Base-by-base conservation (phyloP, 495 filamentous ascomycete genomes). In the Penicillium nucicola region DNA sequence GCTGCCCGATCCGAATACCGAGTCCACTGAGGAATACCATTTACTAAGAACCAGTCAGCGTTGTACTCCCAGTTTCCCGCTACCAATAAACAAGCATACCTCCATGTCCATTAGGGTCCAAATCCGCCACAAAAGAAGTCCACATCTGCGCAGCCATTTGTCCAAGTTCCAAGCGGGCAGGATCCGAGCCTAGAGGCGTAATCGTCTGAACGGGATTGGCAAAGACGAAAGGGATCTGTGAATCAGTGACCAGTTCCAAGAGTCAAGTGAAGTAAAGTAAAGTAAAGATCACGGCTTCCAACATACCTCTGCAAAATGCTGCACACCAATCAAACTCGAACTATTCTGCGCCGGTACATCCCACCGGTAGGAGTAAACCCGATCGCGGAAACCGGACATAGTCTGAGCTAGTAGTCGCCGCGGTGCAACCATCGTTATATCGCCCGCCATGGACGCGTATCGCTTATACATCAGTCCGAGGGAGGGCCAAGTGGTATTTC, bases 281-380 rank as follows among this genome's bases (percentile, higher is more conserved):
- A 25, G 5, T 4, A 34, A 40, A 38, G 4, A 8, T 12, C n/a
- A 22, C 20, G 5, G 20, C 20, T 20, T 12, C 8, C 11, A 13
- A 36, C 45, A 8, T 46, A 69, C 68, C 57, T 71, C 68, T 22
- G 68, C 66, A 34, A 71, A 71, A 52, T 71, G 68, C 35, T 59
- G 53, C 39, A 71, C 66, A 1, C 68, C 68, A 49, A 71, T 69
- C 0, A 25, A 51, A 13, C 53, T 64, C 12, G 60, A 56, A 3
- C 49, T 35, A 40, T 71, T 71, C 18, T 66, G 20, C 12, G 64
- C 62, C 0, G 68, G 51, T 10, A 69, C 68, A 36, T 71, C 68
- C 68, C 68, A 86, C n/a, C 79, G 77, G 58, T 81, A 85, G 34
- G 77, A 77, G 57, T 78, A 85, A 0, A 82, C 77, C 5, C 67